phyloP scores from a whole-genome alignment of 2,329 filamentous ascomycete genomes.

The Balansia obtecta region DNA sequence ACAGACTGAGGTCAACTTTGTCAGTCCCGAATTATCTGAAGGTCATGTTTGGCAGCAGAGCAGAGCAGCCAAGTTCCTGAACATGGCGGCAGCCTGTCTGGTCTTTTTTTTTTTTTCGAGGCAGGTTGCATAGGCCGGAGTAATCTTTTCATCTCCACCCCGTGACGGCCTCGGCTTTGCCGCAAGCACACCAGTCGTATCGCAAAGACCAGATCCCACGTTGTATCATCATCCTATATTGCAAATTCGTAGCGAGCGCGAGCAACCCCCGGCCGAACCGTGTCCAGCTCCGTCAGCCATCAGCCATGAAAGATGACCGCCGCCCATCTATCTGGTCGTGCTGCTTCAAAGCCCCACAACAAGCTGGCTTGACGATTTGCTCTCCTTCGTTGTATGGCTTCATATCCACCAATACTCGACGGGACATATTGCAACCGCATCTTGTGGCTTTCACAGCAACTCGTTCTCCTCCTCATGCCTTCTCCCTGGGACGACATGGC shows the following conservation, averaged over 20 bases:
- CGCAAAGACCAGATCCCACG: not conserved
- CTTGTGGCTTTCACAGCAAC: not conserved
- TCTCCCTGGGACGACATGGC: not conserved
- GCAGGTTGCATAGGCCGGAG: not conserved
- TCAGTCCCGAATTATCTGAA: too few species aligned
- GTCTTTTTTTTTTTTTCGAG: too few species aligned
- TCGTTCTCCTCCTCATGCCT: not conserved
- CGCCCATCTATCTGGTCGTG: not conserved
- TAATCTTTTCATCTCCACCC: not conserved
- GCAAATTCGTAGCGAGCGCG: not conserved
- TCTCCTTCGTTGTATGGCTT: too few species aligned
- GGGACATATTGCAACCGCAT: not conserved
- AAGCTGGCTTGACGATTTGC: not conserved
- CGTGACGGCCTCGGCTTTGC: too few species aligned
- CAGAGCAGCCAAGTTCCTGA: too few species aligned
- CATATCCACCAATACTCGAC: not conserved
- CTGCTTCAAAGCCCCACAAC: constrained; percentile 2
- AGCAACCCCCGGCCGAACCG: not conserved
- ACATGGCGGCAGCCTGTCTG: too few species aligned
- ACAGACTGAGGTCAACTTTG: too few species aligned
- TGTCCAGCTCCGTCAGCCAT: not conserved
- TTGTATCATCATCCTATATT: too few species aligned
- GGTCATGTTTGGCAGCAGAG: too few species aligned
- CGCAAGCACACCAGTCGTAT: not conserved
- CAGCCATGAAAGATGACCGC: not conserved